Conservation (phyloP, 345 rosid genomes). For the Citrus cavaleriei region DNA sequence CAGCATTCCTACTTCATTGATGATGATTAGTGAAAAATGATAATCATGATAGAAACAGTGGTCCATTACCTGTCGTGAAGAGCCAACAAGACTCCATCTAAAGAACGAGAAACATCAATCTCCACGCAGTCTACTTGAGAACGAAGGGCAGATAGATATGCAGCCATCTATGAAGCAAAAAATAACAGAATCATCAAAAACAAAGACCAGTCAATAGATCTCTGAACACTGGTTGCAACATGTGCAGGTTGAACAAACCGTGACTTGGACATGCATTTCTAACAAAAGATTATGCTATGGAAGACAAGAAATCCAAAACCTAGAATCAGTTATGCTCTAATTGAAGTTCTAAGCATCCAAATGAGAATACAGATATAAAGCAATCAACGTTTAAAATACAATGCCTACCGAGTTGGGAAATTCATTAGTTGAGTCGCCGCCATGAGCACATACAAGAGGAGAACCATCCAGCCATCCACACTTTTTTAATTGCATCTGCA, state of each 20-base stretch:
- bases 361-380: neutral
- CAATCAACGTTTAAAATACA: neutral
- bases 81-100: slow-evolving; percentile 85
- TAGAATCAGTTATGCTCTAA: neutral
- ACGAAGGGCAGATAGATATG: slow-evolving; percentile 61
- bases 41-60: neutral
- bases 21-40: neutral
- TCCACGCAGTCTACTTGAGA: slow-evolving; percentile 89
- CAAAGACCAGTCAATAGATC: neutral
- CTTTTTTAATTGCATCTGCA: slow-evolving; percentile 44
- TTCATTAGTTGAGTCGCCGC: slow-evolving; percentile 82
- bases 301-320: neutral
- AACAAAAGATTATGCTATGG: neutral
- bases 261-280: neutral
- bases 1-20: neutral
- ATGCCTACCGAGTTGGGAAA: slow-evolving; percentile 76
- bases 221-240: neutral
- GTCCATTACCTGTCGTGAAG: slow-evolving; percentile 73
- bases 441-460: slow-evolving; percentile 98
- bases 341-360: neutral
- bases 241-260: neutral
- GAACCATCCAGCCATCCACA: slow-evolving; percentile 84
- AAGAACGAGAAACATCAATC: slow-evolving; percentile 91
- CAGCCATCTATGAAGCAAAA: slow-evolving; percentile 54
- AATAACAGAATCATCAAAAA: slow-evolving; percentile 13